These are phyloP conservation scores for Choricystis sp. DNA, from an alignment of 139 green algal genomes.

Conservation along the genomic window DNA sequence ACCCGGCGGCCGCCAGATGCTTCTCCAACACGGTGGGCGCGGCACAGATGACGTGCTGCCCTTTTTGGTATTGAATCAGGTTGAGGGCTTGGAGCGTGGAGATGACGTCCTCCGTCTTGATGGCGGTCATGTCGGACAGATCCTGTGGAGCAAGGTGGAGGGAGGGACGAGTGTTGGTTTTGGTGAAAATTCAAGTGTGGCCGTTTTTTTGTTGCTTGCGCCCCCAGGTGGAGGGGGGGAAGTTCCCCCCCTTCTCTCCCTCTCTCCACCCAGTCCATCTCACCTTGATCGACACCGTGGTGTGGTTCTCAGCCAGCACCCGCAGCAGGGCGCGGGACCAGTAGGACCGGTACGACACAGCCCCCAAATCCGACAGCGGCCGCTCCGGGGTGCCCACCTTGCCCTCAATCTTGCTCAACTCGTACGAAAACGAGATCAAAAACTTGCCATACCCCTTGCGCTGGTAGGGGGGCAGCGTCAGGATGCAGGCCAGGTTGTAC, in stretches of 20 bases:
- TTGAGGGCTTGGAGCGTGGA: constrained; percentile 72
- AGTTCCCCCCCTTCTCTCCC: no score
- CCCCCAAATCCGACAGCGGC: constrained; percentile 88
- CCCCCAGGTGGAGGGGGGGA: no score
- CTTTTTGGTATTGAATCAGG: constrained; percentile 88
- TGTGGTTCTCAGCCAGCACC: constrained; percentile 55
- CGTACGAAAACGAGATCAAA: constrained; percentile 95
- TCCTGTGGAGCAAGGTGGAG: no score
- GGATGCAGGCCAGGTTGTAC: constrained; percentile 99
- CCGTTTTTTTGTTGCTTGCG: no score
- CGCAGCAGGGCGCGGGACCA: constrained; percentile 89
- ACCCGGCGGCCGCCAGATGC: constrained; percentile 60
- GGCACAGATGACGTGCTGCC: constrained; percentile 58
- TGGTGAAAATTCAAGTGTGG: no score
- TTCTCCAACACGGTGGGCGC: constrained; percentile 35
- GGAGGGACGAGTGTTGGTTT: no score
- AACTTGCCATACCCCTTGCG: constrained; percentile 98
- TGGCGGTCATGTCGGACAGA: constrained; percentile 76
- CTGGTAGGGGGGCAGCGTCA: constrained; percentile 93
- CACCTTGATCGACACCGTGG: constrained; percentile 69
- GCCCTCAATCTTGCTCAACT: constrained; percentile 91
- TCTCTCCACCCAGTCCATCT: no score
- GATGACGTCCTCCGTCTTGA: constrained; percentile 95
- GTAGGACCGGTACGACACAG: constrained; percentile 86
- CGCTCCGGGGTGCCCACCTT: constrained; percentile 96